These are phyloP conservation scores for Lipomyces yamanashiensis DNA, from an alignment of 805 yeast species.

Conservation along the genomic window DNA sequence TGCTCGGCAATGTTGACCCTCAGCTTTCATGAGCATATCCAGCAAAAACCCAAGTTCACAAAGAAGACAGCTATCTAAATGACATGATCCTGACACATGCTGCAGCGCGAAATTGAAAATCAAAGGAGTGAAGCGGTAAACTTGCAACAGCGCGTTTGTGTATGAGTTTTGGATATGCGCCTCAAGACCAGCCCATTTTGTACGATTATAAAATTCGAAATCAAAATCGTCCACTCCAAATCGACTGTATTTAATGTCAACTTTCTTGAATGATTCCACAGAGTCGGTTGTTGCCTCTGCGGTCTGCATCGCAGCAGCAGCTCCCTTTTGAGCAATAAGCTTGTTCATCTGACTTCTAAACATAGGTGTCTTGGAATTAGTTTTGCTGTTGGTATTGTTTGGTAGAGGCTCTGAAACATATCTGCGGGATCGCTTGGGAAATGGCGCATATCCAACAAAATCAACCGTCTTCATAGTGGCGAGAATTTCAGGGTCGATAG, in stretches of 20 bases:
- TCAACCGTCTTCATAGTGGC: conserved; percentile 47
- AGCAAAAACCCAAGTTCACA: conserved; percentile 86
- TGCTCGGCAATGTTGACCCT: conserved; percentile 78
- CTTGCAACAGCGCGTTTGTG: conserved; percentile 76
- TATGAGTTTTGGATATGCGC: conserved; percentile 79
- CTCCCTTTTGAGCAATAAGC: conserved; percentile 16
- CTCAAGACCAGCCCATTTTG: conserved; percentile 82
- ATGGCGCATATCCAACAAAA: conserved; percentile 53
- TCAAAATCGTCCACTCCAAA: conserved; percentile 96
- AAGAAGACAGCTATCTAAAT: conserved; percentile 55
- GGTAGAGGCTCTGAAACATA: conserved; percentile 44
- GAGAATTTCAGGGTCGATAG: conserved; percentile 56
- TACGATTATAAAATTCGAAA: conserved; percentile 69
- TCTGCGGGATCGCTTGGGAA: conserved; percentile 50
- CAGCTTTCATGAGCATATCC: conserved; percentile 87
- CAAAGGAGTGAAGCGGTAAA: conserved; percentile 76
- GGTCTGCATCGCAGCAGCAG: conserved; percentile 8
- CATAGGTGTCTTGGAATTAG: conserved; percentile 33
- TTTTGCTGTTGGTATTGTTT: conserved; percentile 1
- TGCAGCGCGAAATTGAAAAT: conserved; percentile 67
- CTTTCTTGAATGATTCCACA: conserved; percentile 56
- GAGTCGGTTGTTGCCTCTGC: conserved; percentile 26
- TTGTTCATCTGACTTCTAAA: conserved; percentile 38
- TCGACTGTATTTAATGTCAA: conserved; percentile 79
- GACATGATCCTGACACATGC: conserved; percentile 59